Conservation (phyloP, 75 land plant species). For the Isoetes taiwanensis region DNA sequence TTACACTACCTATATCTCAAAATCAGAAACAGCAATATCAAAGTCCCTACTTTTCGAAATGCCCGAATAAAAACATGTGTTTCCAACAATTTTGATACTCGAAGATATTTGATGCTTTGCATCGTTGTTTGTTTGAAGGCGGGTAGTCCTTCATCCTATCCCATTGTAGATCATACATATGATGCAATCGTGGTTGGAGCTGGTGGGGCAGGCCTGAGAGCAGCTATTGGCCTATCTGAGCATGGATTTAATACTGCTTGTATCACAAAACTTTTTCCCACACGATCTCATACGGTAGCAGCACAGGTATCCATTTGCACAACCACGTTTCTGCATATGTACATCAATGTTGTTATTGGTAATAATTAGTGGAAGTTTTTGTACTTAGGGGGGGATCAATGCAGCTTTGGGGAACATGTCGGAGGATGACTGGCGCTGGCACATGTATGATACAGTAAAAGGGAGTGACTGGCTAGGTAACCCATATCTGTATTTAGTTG, state of each 20-base stretch:
- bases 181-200: slow-evolving; percentile 98
- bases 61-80: no score
- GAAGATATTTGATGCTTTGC: no score
- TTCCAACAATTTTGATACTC: no score
- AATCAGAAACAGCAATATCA: no score
- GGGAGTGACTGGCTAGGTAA: slow-evolving; percentile 99
- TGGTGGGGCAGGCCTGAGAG: slow-evolving; percentile 92
- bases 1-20: no score
- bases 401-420: slow-evolving; percentile 96
- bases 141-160: slow-evolving; percentile 37
- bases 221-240: slow-evolving; percentile 95
- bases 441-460: slow-evolving; percentile 98
- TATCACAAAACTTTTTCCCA: slow-evolving; percentile 95
- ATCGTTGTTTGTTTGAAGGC: no score
- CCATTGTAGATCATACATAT: slow-evolving; percentile 88
- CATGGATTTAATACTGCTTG: slow-evolving; percentile 94
- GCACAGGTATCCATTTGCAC: slow-evolving; percentile 76
- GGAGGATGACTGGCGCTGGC: slow-evolving; percentile 99
- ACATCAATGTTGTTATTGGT: no score
- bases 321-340: no score
- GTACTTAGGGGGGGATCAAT: slow-evolving; percentile 88
- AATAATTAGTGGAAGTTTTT: no score
- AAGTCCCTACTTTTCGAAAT: no score
- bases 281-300: slow-evolving; percentile 95
- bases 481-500: background rate